A percentile compares a stretch with the other conserved stretches of the same genome.
Evolutionary conservation across 345 rosid species (phyloP).

Genomic region (Turnera subulata): DNA sequence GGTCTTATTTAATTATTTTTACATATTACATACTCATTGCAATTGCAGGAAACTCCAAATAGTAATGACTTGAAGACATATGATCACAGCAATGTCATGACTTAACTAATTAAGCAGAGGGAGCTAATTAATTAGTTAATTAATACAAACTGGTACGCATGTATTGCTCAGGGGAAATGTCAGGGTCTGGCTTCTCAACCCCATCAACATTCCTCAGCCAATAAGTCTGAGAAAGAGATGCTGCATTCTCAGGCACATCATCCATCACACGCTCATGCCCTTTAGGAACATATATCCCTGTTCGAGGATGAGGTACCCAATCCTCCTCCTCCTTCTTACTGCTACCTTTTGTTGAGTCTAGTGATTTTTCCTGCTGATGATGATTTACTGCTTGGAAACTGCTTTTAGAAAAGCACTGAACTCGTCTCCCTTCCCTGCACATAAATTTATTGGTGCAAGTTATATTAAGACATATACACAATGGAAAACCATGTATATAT

Average conservation of each 20-base stretch:
- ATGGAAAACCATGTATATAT: too few relatives aligned
- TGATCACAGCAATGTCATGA: too few relatives aligned
- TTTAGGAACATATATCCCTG: constrained; percentile 56
- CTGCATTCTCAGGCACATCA: constrained; percentile 50
- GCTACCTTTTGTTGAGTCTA: background rate
- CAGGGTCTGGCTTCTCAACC: constrained; percentile 39
- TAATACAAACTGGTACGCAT: background rate
- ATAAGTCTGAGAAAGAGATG: constrained; percentile 37
- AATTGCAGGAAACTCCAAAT: too few relatives aligned
- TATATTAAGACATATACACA: too few relatives aligned
- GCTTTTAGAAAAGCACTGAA: background rate
- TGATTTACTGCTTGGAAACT: background rate
- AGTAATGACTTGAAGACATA: too few relatives aligned
- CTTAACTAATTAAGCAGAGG: background rate
- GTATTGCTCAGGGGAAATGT: constrained; percentile 5
- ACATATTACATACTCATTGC: too few relatives aligned
- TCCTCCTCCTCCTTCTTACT: background rate
- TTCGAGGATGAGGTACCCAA: constrained; percentile 70
- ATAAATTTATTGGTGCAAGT: background rate
- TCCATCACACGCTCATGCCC: constrained; percentile 64
- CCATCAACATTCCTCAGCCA: constrained; percentile 57
- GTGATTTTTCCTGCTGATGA: background rate
- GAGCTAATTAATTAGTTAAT: background rate
- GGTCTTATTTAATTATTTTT: too few relatives aligned
- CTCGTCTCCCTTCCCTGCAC: constrained; percentile 9